Percentiles rank a stretch among this genome's conserved stretches.
These are phyloP conservation scores for Talaromyces stipitatus DNA, from an alignment of 495 filamentous ascomycete species.

Conservation along the genomic window DNA sequence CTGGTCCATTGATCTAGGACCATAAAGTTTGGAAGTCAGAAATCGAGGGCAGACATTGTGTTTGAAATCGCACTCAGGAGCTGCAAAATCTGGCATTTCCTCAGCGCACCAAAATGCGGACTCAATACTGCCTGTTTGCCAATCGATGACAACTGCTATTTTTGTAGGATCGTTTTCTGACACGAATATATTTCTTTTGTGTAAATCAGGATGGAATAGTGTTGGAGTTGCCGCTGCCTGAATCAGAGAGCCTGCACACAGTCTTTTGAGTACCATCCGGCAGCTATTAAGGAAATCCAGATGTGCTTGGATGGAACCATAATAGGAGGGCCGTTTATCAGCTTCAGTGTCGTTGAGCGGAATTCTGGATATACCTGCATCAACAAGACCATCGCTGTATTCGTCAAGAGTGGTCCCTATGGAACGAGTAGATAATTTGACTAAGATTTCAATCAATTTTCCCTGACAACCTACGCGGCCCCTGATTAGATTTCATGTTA, in stretches of 20 bases:
- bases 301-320: conserved; percentile 20
- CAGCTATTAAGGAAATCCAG: conserved; percentile 15
- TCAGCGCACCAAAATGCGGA: conserved; percentile 29
- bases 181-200: conserved; percentile 7
- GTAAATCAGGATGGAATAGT: conserved; percentile 7
- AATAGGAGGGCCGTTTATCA: conserved; percentile 15
- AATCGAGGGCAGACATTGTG: conserved; percentile 21
- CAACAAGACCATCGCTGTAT: conserved; percentile 30
- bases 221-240: conserved; percentile 11
- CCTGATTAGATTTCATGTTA: conserved; percentile 15
- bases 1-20: conserved; percentile 28
- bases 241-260: conserved; percentile 17
- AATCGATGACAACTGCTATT: conserved; percentile 5
- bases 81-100: conserved; percentile 28
- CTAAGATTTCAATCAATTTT: neutral
- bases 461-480: conserved; percentile 28
- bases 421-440: conserved; percentile 6
- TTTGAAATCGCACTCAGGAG: conserved; percentile 1
- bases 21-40: conserved; percentile 22
- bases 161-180: conserved; percentile 4
- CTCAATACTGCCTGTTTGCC: neutral
- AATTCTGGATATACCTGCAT: conserved; percentile 27
- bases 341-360: conserved; percentile 10
- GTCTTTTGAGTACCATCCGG: conserved; percentile 17
- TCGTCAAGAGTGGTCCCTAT: conserved; percentile 21